Conservation (phyloP, 1,284 basidiomycete species). For the Coniferiporia weirii region DNA sequence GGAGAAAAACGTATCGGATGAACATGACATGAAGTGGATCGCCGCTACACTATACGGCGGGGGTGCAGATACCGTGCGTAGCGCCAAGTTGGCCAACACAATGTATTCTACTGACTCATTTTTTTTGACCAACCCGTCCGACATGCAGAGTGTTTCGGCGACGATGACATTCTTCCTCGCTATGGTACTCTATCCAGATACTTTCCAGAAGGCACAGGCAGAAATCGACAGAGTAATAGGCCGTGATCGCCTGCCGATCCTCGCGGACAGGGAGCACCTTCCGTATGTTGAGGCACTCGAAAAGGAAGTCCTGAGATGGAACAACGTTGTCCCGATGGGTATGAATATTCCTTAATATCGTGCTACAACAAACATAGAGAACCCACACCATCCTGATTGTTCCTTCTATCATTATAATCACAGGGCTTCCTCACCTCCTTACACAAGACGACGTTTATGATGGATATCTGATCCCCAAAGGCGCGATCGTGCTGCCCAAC, state of each 20-base stretch:
- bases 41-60: conserved; percentile 11
- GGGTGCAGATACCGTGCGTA: conserved; percentile 15
- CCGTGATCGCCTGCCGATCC: conserved; percentile 24
- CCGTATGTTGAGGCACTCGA: conserved; percentile 26
- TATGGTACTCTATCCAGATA: conserved; percentile 13
- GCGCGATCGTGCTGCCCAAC: conserved; percentile 11
- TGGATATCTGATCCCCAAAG: conserved; percentile 16
- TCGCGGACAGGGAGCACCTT: conserved; percentile 24
- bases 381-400: not conserved
- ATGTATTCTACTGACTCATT: not conserved
- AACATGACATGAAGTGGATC: conserved; percentile 13
- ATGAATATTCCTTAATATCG: not conserved
- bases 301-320: conserved; percentile 28
- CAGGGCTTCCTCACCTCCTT: conserved; percentile 17
- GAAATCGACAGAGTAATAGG: conserved; percentile 28
- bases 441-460: conserved; percentile 17
- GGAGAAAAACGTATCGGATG: conserved; percentile 11
- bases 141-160: conserved; percentile 9
- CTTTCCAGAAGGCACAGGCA: conserved; percentile 19
- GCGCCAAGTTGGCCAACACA: not conserved
- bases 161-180: conserved; percentile 17
- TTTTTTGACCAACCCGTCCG: not conserved
- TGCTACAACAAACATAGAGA: not conserved
- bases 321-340: conserved; percentile 21
- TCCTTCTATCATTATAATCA: no score